A percentile compares a stretch with the other conserved stretches of the same genome.
Evolutionary conservation across 139 green algal species (phyloP).

Genomic region (Microglena sp.): DNA sequence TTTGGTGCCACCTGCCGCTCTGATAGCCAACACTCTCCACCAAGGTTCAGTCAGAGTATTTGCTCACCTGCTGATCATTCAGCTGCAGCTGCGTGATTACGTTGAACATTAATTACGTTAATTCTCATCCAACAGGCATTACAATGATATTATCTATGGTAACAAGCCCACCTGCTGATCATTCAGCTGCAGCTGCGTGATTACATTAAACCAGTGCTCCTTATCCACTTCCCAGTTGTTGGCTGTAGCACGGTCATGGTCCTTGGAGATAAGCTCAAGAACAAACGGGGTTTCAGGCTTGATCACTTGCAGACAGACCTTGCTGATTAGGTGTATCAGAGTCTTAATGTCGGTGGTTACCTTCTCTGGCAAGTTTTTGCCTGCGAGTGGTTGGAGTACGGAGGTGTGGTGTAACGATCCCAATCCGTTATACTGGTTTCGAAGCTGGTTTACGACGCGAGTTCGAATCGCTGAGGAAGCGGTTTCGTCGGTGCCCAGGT

Average conservation of each 20-base stretch:
- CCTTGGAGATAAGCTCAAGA: conserved; percentile 24
- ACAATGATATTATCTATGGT: too few species aligned
- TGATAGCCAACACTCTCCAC: too few species aligned
- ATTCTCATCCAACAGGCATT: too few species aligned
- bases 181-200: conserved; percentile 28
- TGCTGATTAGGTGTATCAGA: conserved; percentile 34
- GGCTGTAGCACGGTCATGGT: conserved; percentile 18
- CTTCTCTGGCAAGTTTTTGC: conserved; percentile 28
- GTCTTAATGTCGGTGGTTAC: conserved; percentile 24
- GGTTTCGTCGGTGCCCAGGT: too few species aligned
- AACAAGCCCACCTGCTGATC: conserved; percentile 22
- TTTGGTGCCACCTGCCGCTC: too few species aligned
- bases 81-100: conserved; percentile 33
- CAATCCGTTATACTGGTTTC: too few species aligned
- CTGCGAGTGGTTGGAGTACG: not conserved
- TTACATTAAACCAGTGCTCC: conserved; percentile 32
- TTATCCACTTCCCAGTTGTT: conserved; percentile 32
- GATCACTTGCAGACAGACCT: conserved; percentile 32
- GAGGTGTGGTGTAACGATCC: too few species aligned
- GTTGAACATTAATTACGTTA: too few species aligned
- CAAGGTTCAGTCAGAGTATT: too few species aligned
- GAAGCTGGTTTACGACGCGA: too few species aligned
- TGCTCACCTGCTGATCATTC: conserved; percentile 20
- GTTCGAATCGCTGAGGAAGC: too few species aligned
- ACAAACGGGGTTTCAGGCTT: conserved; percentile 31